Evolutionary conservation across 768 basidiomycete species (phyloP).

Genomic region (Tylopilus cervinicoccineus): DNA sequence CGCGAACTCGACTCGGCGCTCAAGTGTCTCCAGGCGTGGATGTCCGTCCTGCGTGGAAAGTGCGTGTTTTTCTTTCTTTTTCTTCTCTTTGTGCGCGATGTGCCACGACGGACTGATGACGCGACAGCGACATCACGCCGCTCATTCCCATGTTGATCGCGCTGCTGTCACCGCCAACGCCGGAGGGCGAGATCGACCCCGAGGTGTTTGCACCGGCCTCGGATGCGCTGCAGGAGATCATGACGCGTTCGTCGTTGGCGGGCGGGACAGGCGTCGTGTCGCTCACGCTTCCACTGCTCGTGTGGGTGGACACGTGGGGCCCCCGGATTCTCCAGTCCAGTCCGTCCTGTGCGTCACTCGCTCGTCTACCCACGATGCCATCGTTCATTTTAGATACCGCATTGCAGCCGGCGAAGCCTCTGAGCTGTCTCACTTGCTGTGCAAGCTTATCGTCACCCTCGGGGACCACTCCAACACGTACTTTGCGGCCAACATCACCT

Average conservation of each 20-base stretch:
- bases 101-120: not conserved
- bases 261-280: slow-evolving; percentile 65
- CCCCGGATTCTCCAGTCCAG: slow-evolving; percentile 39
- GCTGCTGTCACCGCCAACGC: slow-evolving; percentile 32
- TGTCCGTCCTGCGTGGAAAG: slow-evolving; percentile 65
- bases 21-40: slow-evolving; percentile 82
- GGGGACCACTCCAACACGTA: slow-evolving; percentile 86
- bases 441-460: slow-evolving; percentile 75
- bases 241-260: slow-evolving; percentile 68
- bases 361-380: not conserved
- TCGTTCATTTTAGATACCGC: not conserved
- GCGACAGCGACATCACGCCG: slow-evolving; percentile 59
- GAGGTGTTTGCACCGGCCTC: slow-evolving; percentile 59
- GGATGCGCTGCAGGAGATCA: slow-evolving; percentile 72
- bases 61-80: too few relatives aligned
- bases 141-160: slow-evolving; percentile 64
- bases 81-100: slow-evolving; percentile 1
- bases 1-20: slow-evolving; percentile 65
- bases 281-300: slow-evolving; percentile 81
- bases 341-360: slow-evolving; percentile 31
- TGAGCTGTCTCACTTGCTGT: slow-evolving; percentile 64
- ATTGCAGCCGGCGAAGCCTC: slow-evolving; percentile 33
- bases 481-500: slow-evolving; percentile 65
- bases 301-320: slow-evolving; percentile 66
- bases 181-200: slow-evolving; percentile 39